These are phyloP conservation scores for Cladosporium sp. DNA, from an alignment of 2,329 filamentous ascomycete genomes.

Conservation along the genomic window DNA sequence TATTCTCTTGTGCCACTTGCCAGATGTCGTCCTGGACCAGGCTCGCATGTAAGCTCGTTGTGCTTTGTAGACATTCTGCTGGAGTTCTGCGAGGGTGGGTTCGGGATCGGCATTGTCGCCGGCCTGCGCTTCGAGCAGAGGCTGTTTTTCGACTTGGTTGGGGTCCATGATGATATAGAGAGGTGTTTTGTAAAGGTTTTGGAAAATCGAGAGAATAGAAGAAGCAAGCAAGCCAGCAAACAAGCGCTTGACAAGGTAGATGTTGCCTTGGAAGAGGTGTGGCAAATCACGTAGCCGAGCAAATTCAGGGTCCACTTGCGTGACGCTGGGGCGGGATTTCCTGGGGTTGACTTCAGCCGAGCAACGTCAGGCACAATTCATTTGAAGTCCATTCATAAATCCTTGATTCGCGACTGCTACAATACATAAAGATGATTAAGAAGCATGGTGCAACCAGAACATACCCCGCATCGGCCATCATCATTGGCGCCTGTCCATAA, in stretches of 20 bases:
- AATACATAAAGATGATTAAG: too few relatives aligned
- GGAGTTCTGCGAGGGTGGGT: slow-evolving; percentile 26
- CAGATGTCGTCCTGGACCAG: slow-evolving; percentile 28
- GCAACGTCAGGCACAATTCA: too few relatives aligned
- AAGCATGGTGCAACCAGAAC: too few relatives aligned
- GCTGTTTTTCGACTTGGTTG: slow-evolving; percentile 9
- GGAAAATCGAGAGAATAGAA: background rate
- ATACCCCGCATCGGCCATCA: too few relatives aligned
- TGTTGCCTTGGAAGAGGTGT: slow-evolving; percentile 5
- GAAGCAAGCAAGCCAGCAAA: background rate
- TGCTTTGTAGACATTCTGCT: slow-evolving; percentile 27
- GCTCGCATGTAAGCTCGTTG: slow-evolving; percentile 30
- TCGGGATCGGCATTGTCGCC: slow-evolving; percentile 9
- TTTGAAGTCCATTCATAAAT: too few relatives aligned
- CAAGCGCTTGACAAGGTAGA: background rate
- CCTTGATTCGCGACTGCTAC: too few relatives aligned
- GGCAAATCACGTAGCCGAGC: slow-evolving; percentile 3
- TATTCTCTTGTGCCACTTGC: slow-evolving; percentile 28
- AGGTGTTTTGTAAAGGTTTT: background rate
- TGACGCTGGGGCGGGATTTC: too few relatives aligned
- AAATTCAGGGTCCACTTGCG: background rate
- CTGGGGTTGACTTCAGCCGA: too few relatives aligned
- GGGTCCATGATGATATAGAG: slow-evolving; percentile 2
- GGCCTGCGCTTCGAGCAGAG: slow-evolving; percentile 1
- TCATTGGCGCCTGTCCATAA: too few relatives aligned